These are phyloP conservation scores for Kwoniella dejecticola DNA, from an alignment of 768 basidiomycete genomes.

Conservation along the genomic window DNA sequence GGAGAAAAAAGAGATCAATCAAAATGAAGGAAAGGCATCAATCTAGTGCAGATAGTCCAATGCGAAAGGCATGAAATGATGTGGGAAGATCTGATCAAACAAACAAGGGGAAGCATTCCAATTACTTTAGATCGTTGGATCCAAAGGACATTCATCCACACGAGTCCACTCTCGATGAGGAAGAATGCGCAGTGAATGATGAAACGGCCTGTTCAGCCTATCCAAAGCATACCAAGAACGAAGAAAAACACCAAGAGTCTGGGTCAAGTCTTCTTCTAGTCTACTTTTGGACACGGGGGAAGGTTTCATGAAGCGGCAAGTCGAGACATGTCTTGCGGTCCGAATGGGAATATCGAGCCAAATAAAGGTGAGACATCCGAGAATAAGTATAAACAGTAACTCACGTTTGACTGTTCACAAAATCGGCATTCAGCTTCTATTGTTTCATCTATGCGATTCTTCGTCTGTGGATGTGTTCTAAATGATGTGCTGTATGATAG, in stretches of 20 bases:
- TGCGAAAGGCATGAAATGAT: background rate
- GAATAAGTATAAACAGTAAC: background rate
- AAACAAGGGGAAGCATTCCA: background rate
- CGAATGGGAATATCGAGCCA: constrained; percentile 6
- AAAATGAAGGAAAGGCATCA: background rate
- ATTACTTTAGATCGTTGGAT: background rate
- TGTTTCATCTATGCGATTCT: too few species aligned
- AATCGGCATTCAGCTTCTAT: too few species aligned
- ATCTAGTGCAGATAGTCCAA: background rate
- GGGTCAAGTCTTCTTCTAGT: too few species aligned
- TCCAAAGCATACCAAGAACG: too few species aligned
- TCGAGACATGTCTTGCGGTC: constrained; percentile 18
- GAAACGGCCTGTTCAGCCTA: background rate
- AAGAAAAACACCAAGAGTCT: too few species aligned
- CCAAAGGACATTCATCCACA: background rate
- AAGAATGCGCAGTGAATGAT: background rate
- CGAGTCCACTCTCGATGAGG: background rate
- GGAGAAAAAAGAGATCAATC: background rate
- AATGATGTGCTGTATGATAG: too few species aligned
- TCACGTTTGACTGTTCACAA: too few species aligned
- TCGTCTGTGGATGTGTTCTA: too few species aligned
- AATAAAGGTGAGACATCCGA: constrained; percentile 16
- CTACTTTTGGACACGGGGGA: too few species aligned
- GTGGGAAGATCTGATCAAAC: background rate
- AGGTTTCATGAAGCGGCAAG: too few species aligned